A percentile compares a stretch with the other conserved stretches of the same genome.
phyloP scores from a whole-genome alignment of 192 early-diverging fungal species.

The Coemansia reversa region DNA sequence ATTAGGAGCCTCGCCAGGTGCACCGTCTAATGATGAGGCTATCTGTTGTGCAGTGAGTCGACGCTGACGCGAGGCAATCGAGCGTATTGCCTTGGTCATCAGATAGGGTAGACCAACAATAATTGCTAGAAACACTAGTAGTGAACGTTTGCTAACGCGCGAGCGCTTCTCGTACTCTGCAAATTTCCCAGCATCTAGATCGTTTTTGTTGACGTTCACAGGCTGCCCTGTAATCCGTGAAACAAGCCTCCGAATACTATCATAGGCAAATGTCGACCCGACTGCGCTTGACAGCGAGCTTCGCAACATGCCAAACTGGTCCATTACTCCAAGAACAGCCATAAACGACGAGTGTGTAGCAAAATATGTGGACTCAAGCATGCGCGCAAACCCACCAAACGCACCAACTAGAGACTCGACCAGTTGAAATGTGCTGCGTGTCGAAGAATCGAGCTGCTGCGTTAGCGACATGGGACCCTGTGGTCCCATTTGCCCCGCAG shows the following conservation, averaged over 20 bases:
- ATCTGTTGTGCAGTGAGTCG: conserved; percentile 42
- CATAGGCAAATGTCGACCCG: conserved; percentile 73
- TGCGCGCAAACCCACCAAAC: conserved; percentile 96
- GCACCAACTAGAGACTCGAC: conserved; percentile 92
- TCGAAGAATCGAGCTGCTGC: conserved; percentile 86
- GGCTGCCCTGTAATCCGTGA: conserved; percentile 66
- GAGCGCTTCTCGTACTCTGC: conserved; percentile 70
- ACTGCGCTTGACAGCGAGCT: conserved; percentile 83
- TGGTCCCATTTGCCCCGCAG: conserved; percentile 63
- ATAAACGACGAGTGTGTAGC: conserved; percentile 91
- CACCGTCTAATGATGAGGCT: background rate
- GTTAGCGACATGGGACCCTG: conserved; percentile 59
- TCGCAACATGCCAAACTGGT: conserved; percentile 92
- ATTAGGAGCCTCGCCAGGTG: background rate
- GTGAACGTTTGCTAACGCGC: conserved; percentile 64
- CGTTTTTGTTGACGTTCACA: conserved; percentile 66
- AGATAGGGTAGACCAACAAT: conserved; percentile 89
- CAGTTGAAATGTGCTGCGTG: conserved; percentile 87
- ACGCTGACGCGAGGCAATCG: conserved; percentile 60
- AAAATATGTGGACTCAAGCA: conserved; percentile 97
- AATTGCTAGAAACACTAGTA: conserved; percentile 81
- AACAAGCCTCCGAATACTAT: conserved; percentile 65
- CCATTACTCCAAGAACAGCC: conserved; percentile 97
- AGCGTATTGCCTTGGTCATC: conserved; percentile 84
- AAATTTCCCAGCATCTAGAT: conserved; percentile 74